A percentile compares a stretch with the other conserved stretches of the same genome.
These are phyloP conservation scores for Rubroboletus pulcherrimus DNA, from an alignment of 768 basidiomycete genomes.

Conservation along the genomic window DNA sequence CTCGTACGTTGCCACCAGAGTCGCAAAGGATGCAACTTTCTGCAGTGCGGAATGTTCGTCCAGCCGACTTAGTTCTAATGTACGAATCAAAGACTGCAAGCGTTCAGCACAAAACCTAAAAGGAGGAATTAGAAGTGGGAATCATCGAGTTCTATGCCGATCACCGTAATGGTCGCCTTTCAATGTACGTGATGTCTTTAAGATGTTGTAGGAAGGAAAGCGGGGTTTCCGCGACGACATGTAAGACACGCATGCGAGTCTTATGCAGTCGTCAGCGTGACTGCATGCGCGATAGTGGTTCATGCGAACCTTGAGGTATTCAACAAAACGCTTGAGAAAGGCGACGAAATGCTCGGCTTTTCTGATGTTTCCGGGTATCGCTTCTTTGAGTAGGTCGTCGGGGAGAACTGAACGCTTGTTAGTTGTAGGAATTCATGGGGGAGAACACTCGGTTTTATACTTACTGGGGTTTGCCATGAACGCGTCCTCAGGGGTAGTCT, in stretches of 20 bases:
- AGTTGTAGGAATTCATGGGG: background rate
- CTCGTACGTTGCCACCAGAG: slow-evolving; percentile 95
- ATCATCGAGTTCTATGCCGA: slow-evolving; percentile 15
- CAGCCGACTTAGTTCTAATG: slow-evolving; percentile 80
- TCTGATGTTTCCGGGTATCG: slow-evolving; percentile 95
- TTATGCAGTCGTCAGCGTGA: slow-evolving; percentile 32
- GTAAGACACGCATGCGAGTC: slow-evolving; percentile 99
- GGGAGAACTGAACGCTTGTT: slow-evolving; percentile 64
- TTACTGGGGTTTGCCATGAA: slow-evolving; percentile 88
- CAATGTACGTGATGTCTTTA: slow-evolving; percentile 98
- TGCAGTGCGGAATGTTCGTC: slow-evolving; percentile 92
- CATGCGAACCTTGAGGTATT: slow-evolving; percentile 84
- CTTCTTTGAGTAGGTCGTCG: slow-evolving; percentile 91
- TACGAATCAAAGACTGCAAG: slow-evolving; percentile 88
- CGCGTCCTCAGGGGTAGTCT: slow-evolving; percentile 61
- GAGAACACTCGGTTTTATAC: slow-evolving; percentile 9
- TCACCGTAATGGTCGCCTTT: slow-evolving; percentile 85
- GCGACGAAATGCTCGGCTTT: slow-evolving; percentile 99
- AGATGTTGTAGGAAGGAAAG: slow-evolving; percentile 95
- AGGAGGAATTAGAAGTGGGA: background rate
- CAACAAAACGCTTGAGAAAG: slow-evolving; percentile 95
- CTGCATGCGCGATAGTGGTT: background rate
- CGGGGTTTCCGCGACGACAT: slow-evolving; percentile 98
- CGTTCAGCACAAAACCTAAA: slow-evolving; percentile 94
- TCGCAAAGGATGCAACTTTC: slow-evolving; percentile 95